phyloP scores from a whole-genome alignment of 1,284 basidiomycete genomes.

The Sphaerobolus stellatus region DNA sequence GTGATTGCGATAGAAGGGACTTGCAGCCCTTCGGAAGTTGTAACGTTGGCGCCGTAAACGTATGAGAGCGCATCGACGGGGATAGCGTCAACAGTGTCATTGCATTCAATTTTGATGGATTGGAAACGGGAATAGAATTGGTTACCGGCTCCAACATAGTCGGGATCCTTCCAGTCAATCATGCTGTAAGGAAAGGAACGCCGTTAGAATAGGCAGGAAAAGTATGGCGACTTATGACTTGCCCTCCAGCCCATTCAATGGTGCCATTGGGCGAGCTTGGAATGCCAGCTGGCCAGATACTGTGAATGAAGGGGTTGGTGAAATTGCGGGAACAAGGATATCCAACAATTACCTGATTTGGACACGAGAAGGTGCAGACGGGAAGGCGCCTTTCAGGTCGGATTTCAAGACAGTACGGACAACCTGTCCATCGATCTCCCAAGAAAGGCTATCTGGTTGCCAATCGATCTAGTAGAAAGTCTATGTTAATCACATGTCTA shows the following conservation, averaged over 20 bases:
- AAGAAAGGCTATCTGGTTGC: slow-evolving; percentile 66
- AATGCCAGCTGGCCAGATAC: slow-evolving; percentile 79
- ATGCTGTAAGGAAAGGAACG: slow-evolving; percentile 1
- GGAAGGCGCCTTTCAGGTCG: slow-evolving; percentile 62
- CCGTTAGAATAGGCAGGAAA: neutral
- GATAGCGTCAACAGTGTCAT: slow-evolving; percentile 41
- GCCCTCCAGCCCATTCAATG: slow-evolving; percentile 73
- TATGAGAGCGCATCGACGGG: slow-evolving; percentile 55
- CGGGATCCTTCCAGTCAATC: slow-evolving; percentile 8
- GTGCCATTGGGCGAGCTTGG: slow-evolving; percentile 59
- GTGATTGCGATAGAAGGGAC: slow-evolving; percentile 6
- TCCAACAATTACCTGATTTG: slow-evolving; percentile 59
- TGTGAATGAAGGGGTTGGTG: slow-evolving; percentile 24
- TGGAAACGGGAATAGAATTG: slow-evolving; percentile 62
- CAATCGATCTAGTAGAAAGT: slow-evolving; percentile 62
- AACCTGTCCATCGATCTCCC: slow-evolving; percentile 66
- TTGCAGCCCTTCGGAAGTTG: slow-evolving; percentile 29
- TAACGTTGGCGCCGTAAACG: slow-evolving; percentile 56
- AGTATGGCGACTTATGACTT: slow-evolving; percentile 64
- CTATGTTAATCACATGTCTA: neutral
- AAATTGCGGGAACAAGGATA: neutral
- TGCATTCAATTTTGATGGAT: slow-evolving; percentile 60
- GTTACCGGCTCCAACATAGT: slow-evolving; percentile 37
- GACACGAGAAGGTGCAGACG: slow-evolving; percentile 73
- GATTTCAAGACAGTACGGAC: slow-evolving; percentile 66